Evolutionary conservation across 495 filamentous ascomycete species (phyloP).

Genomic region (Annulohypoxylon nitens): DNA sequence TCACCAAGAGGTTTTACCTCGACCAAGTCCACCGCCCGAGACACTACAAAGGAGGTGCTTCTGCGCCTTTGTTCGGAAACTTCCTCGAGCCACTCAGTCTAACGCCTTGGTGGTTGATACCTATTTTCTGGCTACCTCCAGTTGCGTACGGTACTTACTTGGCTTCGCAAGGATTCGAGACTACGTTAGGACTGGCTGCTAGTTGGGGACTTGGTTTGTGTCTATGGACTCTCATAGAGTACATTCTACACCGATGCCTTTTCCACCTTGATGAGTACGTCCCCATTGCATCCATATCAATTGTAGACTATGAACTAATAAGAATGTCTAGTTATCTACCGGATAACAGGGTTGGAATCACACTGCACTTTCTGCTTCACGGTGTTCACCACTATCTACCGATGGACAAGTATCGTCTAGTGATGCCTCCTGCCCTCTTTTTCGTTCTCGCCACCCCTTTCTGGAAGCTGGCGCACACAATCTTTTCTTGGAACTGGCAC

Average conservation of each 20-base stretch:
- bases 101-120: conserved; percentile 93
- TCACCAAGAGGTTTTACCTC: conserved; percentile 93
- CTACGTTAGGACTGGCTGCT: conserved; percentile 55
- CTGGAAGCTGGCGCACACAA: conserved; percentile 88
- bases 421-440: conserved; percentile 97
- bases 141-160: conserved; percentile 80
- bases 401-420: conserved; percentile 96
- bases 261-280: conserved; percentile 94
- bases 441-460: conserved; percentile 86
- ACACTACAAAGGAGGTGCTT: conserved; percentile 92
- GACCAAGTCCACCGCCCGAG: conserved; percentile 95
- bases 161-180: conserved; percentile 68
- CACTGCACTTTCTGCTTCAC: conserved; percentile 92
- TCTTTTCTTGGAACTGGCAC: conserved; percentile 90
- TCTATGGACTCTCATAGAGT: conserved; percentile 93
- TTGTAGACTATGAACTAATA: conserved; percentile 32
- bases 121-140: conserved; percentile 85
- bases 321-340: conserved; percentile 77
- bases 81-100: conserved; percentile 95
- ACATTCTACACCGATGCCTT: conserved; percentile 87
- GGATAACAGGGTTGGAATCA: conserved; percentile 90
- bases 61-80: conserved; percentile 96
- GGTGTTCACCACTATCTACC: conserved; percentile 98
- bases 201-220: conserved; percentile 76
- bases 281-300: background rate